Conservation (phyloP, 2,329 filamentous ascomycete genomes). For the Fusarium agapanthi region DNA sequence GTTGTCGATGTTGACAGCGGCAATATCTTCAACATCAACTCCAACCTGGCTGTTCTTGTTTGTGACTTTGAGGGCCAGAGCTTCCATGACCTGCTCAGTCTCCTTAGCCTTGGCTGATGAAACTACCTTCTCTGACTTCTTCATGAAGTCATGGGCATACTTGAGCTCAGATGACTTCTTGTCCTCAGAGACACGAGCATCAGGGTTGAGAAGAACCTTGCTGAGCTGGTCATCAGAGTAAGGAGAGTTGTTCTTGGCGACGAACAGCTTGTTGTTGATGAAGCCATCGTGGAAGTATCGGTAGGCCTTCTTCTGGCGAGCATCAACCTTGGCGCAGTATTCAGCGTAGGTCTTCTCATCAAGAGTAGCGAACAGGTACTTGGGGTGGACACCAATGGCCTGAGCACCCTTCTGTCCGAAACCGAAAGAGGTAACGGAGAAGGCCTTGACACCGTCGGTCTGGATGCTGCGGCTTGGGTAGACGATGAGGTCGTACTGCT, state of each 20-base stretch:
- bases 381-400: constrained; percentile 95
- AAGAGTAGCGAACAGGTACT: constrained; percentile 94
- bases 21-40: constrained; percentile 91
- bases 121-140: constrained; percentile 66
- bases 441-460: constrained; percentile 97
- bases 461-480: constrained; percentile 96
- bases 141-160: constrained; percentile 76
- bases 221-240: constrained; percentile 89
- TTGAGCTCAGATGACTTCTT: constrained; percentile 85
- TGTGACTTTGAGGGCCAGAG: constrained; percentile 71
- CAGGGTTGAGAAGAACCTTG: constrained; percentile 91
- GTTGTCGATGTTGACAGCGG: constrained; percentile 89
- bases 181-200: constrained; percentile 83
- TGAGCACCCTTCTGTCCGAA: constrained; percentile 99
- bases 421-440: constrained; percentile 98
- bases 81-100: constrained; percentile 80
- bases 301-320: constrained; percentile 98
- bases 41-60: constrained; percentile 78
- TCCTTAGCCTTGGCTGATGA: constrained; percentile 62
- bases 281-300: constrained; percentile 98
- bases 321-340: constrained; percentile 89
- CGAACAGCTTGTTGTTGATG: constrained; percentile 97
- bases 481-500: constrained; percentile 97
- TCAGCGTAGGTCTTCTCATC: constrained; percentile 82
- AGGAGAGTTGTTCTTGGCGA: constrained; percentile 90